phyloP scores from a whole-genome alignment of 495 filamentous ascomycete species.

The Cryomyces minteri region DNA sequence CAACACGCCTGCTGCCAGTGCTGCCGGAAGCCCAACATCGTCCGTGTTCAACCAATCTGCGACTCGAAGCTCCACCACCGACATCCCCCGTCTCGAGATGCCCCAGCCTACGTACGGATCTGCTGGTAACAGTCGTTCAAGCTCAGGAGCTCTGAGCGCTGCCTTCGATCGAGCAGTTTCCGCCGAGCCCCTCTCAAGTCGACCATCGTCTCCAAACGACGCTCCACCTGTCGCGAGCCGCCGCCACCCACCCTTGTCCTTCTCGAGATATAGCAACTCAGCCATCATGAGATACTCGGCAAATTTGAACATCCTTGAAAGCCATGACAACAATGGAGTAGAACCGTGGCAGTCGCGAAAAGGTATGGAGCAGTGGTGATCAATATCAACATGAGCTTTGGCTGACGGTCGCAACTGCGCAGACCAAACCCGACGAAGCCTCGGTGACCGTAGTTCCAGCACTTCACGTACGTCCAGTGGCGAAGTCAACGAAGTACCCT shows the following conservation, averaged over 20 bases:
- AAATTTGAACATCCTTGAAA: slow-evolving; percentile 11
- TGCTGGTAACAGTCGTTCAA: neutral
- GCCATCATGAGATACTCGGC: slow-evolving; percentile 8
- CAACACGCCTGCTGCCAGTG: slow-evolving; percentile 31
- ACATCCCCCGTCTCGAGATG: neutral
- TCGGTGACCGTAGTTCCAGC: no score
- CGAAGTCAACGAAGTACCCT: no score
- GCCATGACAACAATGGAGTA: neutral
- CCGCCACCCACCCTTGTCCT: neutral
- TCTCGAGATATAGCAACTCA: slow-evolving; percentile 6
- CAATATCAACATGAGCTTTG: no score
- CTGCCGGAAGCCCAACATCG: slow-evolving; percentile 7
- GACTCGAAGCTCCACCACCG: neutral
- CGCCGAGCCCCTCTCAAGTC: slow-evolving; percentile 10
- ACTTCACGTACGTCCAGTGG: no score
- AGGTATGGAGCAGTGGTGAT: no score
- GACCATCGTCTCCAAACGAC: neutral
- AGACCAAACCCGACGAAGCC: no score
- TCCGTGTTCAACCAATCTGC: slow-evolving; percentile 9
- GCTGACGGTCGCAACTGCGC: no score
- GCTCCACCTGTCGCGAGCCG: neutral
- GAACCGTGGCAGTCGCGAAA: no score
- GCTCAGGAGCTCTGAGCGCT: slow-evolving; percentile 6
- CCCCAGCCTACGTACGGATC: neutral
- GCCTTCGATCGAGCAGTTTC: slow-evolving; percentile 11